These are phyloP conservation scores for Protomyces arabidopsidicola DNA, from an alignment of 1,139 yeast genomes.

Conservation along the genomic window DNA sequence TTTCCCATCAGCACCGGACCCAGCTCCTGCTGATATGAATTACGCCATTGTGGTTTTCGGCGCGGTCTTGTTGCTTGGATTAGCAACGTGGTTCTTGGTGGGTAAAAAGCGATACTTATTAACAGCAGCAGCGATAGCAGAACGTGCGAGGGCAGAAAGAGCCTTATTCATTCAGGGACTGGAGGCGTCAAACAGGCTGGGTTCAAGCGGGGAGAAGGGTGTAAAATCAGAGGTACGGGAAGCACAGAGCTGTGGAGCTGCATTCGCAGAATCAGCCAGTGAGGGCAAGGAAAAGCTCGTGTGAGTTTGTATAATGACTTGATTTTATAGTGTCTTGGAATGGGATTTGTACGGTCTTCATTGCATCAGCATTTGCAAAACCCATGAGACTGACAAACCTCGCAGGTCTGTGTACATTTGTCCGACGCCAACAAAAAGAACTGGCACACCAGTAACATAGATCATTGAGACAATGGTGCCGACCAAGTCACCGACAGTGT, in stretches of 20 bases:
- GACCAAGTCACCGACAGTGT: conserved; percentile 93
- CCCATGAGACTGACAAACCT: conserved; percentile 88
- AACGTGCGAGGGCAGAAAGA: conserved; percentile 6
- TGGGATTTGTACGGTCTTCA: background rate
- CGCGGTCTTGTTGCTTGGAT: conserved; percentile 1
- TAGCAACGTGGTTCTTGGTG: conserved; percentile 10
- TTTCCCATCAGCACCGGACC: conserved; percentile 33
- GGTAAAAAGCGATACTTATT: conserved; percentile 8
- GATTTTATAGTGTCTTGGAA: no score
- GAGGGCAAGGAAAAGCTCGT: no score
- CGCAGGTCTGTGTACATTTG: conserved; percentile 94
- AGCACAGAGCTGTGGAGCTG: background rate
- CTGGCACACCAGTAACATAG: conserved; percentile 92
- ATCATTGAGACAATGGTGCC: conserved; percentile 98
- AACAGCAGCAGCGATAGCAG: conserved; percentile 15
- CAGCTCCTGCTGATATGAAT: conserved; percentile 46
- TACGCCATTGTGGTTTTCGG: conserved; percentile 51
- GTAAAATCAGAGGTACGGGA: background rate
- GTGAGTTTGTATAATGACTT: no score
- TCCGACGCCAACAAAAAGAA: conserved; percentile 91
- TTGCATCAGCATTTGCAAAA: conserved; percentile 73
- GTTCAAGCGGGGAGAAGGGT: background rate
- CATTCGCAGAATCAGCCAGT: no score
- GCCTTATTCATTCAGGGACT: conserved; percentile 14
- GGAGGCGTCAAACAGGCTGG: background rate